Percentiles rank a stretch among this genome's conserved stretches.
Evolutionary conservation across 228 moss, liverwort and hornwort species (phyloP).

Genomic region (Sphagnum magellanicum): DNA sequence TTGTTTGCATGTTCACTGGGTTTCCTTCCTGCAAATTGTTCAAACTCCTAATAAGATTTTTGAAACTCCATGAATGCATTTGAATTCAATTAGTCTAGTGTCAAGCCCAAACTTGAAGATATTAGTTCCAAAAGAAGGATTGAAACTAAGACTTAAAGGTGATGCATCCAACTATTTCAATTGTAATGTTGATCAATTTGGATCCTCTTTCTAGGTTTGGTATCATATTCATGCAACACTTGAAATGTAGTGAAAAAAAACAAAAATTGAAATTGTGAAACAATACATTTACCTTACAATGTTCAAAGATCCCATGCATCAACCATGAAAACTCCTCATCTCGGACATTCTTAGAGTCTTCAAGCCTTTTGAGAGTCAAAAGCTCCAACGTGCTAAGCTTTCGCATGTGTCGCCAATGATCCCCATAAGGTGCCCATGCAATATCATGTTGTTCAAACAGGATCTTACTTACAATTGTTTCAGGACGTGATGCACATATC

Average conservation of each 20-base stretch:
- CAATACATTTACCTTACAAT: slow-evolving; percentile 1
- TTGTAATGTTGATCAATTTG: no score
- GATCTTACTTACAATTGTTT: neutral
- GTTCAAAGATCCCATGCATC: neutral
- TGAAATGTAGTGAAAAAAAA: neutral
- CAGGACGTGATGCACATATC: slow-evolving; percentile 5
- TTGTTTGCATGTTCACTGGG: slow-evolving; percentile 5
- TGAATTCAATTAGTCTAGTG: neutral
- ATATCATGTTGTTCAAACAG: slow-evolving; percentile 1
- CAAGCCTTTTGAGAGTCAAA: neutral
- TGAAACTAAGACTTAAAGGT: neutral
- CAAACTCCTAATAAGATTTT: neutral
- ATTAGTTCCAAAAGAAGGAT: neutral
- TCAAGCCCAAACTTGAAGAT: neutral
- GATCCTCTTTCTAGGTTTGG: no score
- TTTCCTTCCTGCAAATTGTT: neutral
- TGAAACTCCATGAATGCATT: neutral
- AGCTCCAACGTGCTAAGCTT: slow-evolving; percentile 6
- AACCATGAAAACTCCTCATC: neutral
- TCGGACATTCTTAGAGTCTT: slow-evolving; percentile 2
- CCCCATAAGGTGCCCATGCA: slow-evolving; percentile 2
- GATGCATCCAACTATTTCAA: no score
- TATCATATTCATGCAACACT: neutral
- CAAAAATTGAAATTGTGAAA: neutral
- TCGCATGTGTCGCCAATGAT: slow-evolving; percentile 3